Evolutionary conservation across 768 basidiomycete genomes (phyloP).

Genomic region (Mycena indigotica): DNA sequence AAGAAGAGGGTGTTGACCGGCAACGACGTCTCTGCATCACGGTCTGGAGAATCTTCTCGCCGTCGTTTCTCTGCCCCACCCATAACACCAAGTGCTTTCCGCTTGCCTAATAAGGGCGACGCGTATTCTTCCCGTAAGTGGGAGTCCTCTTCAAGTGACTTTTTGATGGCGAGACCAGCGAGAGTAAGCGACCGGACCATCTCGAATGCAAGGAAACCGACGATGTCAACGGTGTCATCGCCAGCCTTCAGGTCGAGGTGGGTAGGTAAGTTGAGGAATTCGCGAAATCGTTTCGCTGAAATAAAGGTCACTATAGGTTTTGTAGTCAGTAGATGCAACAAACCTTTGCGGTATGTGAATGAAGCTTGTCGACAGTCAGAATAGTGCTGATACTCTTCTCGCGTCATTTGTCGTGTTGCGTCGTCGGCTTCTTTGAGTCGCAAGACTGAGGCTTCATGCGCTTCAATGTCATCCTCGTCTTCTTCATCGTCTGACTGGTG

Average conservation of each 20-base stretch:
- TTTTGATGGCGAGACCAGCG: slow-evolving; percentile 84
- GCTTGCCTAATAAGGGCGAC: slow-evolving; percentile 69
- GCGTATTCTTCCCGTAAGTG: slow-evolving; percentile 66
- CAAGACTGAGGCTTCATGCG: slow-evolving; percentile 90
- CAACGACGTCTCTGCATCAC: slow-evolving; percentile 61
- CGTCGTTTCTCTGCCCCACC: slow-evolving; percentile 56
- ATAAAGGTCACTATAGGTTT: not conserved
- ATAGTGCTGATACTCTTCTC: slow-evolving; percentile 96
- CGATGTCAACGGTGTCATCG: slow-evolving; percentile 95
- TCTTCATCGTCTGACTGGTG: slow-evolving; percentile 93
- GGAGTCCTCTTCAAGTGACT: slow-evolving; percentile 66
- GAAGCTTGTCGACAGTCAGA: slow-evolving; percentile 96
- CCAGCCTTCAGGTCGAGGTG: slow-evolving; percentile 87
- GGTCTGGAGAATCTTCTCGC: slow-evolving; percentile 63
- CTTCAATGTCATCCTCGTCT: slow-evolving; percentile 95
- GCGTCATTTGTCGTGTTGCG: slow-evolving; percentile 92
- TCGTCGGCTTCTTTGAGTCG: slow-evolving; percentile 95
- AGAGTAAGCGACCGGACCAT: slow-evolving; percentile 93
- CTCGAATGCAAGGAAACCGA: slow-evolving; percentile 96
- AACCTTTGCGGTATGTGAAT: slow-evolving; percentile 96
- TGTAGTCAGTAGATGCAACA: slow-evolving; percentile 17
- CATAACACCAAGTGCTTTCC: slow-evolving; percentile 51
- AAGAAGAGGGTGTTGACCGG: slow-evolving; percentile 77
- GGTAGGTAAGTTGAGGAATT: slow-evolving; percentile 87
- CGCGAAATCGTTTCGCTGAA: slow-evolving; percentile 89